These are phyloP conservation scores for Fusarium nelsonii DNA, from an alignment of 2,329 filamentous ascomycete genomes.

Conservation along the genomic window DNA sequence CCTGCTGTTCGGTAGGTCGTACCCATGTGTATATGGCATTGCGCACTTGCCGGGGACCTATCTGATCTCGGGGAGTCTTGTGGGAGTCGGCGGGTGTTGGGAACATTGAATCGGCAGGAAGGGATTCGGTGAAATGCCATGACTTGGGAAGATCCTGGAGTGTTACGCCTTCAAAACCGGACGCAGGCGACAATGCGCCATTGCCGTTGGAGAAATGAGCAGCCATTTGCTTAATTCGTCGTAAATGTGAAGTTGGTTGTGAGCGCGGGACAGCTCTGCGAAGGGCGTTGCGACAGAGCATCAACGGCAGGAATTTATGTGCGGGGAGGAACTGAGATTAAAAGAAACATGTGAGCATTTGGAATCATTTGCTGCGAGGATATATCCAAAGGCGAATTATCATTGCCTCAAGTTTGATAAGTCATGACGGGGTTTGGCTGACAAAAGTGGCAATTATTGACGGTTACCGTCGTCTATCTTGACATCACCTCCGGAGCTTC, in stretches of 20 bases:
- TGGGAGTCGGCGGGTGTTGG: conserved; percentile 87
- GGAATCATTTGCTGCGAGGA: conserved; percentile 17
- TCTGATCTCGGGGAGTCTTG: conserved; percentile 78
- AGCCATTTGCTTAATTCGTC: conserved; percentile 50
- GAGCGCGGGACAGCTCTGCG: conserved; percentile 50
- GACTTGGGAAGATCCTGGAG: conserved; percentile 72
- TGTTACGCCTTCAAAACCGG: conserved; percentile 51
- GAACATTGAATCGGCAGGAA: conserved; percentile 82
- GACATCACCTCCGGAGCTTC: conserved; percentile 43
- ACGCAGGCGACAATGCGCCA: conserved; percentile 35
- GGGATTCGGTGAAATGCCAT: conserved; percentile 72
- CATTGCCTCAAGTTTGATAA: conserved; percentile 8
- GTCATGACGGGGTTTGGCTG: conserved; percentile 22
- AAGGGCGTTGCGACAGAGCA: conserved; percentile 53
- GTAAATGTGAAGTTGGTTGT: conserved; percentile 38
- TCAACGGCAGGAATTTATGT: conserved; percentile 43
- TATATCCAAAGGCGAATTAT: background rate
- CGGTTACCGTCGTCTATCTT: conserved; percentile 32
- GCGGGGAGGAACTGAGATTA: conserved; percentile 6
- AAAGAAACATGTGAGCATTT: conserved; percentile 17
- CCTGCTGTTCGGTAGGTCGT: conserved; percentile 77
- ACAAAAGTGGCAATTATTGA: conserved; percentile 41
- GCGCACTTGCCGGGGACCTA: conserved; percentile 86
- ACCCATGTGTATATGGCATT: conserved; percentile 92
- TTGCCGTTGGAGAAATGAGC: conserved; percentile 52